A percentile compares a stretch with the other conserved stretches of the same genome.
Evolutionary conservation across 2,329 filamentous ascomycete genomes (phyloP).

Genomic region (Fusarium beomiforme): DNA sequence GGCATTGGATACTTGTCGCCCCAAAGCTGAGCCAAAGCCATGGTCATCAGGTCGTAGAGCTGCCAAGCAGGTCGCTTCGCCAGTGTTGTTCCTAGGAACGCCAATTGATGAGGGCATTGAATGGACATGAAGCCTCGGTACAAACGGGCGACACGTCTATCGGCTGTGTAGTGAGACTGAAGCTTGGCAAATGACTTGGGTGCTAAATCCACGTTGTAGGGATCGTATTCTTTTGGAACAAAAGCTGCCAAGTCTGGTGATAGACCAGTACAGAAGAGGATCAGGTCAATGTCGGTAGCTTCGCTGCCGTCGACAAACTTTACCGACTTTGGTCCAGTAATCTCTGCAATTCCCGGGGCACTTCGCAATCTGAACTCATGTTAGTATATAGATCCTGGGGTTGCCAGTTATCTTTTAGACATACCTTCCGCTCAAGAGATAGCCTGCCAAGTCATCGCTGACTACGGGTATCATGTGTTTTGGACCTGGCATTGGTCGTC

Average conservation of each 20-base stretch:
- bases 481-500: neutral
- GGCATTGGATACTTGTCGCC: neutral
- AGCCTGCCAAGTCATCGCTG: neutral
- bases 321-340: neutral
- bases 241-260: neutral
- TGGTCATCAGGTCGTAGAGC: slow-evolving; percentile 1
- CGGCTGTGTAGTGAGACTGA: neutral
- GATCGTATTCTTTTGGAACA: neutral
- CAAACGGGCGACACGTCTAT: neutral
- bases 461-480: neutral
- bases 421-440: neutral
- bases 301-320: neutral
- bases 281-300: neutral
- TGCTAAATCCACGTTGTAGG: neutral
- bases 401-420: rapidly evolving
- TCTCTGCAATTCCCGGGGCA: neutral
- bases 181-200: neutral
- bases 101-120: neutral
- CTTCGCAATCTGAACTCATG: neutral
- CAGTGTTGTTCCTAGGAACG: neutral
- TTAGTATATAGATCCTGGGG: rapidly evolving
- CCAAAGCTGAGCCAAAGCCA: neutral
- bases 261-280: neutral
- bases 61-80: neutral
- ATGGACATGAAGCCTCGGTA: neutral